Conservation (phyloP, 805 yeast species). For the Clavispora carvajalis region DNA sequence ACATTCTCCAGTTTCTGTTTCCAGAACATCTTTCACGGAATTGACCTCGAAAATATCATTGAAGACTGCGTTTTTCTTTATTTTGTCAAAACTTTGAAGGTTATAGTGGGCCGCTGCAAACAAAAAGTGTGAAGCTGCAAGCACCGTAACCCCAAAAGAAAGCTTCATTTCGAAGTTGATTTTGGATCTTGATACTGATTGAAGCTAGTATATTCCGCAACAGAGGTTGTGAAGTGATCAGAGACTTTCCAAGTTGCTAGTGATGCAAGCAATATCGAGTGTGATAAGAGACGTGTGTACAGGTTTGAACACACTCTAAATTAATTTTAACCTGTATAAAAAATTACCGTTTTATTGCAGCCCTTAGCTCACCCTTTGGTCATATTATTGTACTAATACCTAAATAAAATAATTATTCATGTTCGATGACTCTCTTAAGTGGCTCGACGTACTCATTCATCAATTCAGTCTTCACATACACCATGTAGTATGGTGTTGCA, state of each 20-base stretch:
- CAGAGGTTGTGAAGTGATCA: background rate
- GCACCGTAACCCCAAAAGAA: background rate
- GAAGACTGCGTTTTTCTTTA: slow-evolving; percentile 18
- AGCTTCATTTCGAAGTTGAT: background rate
- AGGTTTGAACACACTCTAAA: background rate
- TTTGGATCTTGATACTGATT: background rate
- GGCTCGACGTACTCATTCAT: slow-evolving; percentile 57
- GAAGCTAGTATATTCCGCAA: background rate
- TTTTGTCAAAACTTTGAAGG: slow-evolving; percentile 13
- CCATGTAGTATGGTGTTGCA: slow-evolving; percentile 92
- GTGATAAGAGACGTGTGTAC: background rate
- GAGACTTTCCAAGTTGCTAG: background rate
- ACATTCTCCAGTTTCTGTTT: slow-evolving; percentile 40
- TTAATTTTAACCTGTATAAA: too few relatives aligned
- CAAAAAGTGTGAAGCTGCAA: background rate
- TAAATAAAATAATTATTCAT: background rate
- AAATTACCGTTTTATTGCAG: too few relatives aligned
- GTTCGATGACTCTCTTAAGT: slow-evolving; percentile 41
- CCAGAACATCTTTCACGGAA: background rate
- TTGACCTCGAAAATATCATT: slow-evolving; percentile 21
- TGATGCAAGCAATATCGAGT: background rate
- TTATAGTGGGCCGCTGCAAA: background rate
- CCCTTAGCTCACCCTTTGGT: too few relatives aligned
- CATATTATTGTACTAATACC: too few relatives aligned
- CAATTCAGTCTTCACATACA: slow-evolving; percentile 65